Percentiles rank a stretch among this genome's conserved stretches.
These are phyloP conservation scores for Candida hispaniensis DNA, from an alignment of 805 yeast species.

Conservation along the genomic window DNA sequence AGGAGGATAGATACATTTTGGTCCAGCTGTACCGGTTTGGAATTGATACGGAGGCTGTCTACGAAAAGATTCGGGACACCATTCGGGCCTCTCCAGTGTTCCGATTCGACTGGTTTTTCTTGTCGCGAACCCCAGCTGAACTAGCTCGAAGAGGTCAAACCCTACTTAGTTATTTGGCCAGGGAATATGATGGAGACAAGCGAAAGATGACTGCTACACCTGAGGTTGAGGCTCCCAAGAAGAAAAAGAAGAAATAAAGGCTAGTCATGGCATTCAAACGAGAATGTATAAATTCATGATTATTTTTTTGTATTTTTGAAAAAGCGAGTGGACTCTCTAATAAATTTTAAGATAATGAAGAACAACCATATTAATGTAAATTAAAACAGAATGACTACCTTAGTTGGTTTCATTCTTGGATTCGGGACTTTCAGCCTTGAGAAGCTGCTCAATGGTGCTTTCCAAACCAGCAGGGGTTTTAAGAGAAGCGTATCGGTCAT, in stretches of 20 bases:
- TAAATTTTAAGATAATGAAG: too few species aligned
- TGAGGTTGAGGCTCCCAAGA: slow-evolving; percentile 14
- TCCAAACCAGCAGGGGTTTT: slow-evolving; percentile 57
- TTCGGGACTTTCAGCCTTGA: too few species aligned
- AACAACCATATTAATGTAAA: too few species aligned
- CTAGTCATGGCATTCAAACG: too few species aligned
- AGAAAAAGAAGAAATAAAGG: slow-evolving; percentile 16
- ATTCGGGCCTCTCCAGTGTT: slow-evolving; percentile 64
- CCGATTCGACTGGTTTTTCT: slow-evolving; percentile 77
- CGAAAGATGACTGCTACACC: slow-evolving; percentile 14
- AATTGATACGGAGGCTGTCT: slow-evolving; percentile 61
- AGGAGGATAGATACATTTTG: slow-evolving; percentile 79
- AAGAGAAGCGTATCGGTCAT: slow-evolving; percentile 51
- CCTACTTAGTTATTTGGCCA: slow-evolving; percentile 58
- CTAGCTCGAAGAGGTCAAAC: slow-evolving; percentile 75
- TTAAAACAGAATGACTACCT: too few species aligned
- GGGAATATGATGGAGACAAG: slow-evolving; percentile 43
- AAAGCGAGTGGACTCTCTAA: too few species aligned
- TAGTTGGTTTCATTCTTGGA: too few species aligned
- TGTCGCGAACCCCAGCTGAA: slow-evolving; percentile 67
- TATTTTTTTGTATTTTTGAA: too few species aligned
- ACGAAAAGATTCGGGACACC: slow-evolving; percentile 62
- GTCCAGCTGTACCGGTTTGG: slow-evolving; percentile 72
- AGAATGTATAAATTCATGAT: too few species aligned
- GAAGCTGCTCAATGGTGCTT: slow-evolving; percentile 46